phyloP scores from a whole-genome alignment of 768 basidiomycete species.

The Lactarius sp. region DNA sequence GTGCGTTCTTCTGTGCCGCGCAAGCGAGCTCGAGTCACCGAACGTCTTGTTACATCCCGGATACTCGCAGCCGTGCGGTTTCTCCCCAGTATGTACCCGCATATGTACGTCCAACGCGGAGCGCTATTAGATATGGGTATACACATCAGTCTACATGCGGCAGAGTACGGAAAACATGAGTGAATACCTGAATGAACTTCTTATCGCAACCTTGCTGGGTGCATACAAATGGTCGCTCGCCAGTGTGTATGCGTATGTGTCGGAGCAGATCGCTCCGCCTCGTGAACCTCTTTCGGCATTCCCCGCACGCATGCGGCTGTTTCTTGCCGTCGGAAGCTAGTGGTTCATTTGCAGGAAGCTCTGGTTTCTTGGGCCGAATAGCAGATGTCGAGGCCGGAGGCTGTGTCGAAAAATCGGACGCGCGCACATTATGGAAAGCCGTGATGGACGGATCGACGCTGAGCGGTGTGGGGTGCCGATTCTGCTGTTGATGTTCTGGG shows the following conservation, averaged over 20 bases:
- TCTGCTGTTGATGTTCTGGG: constrained; percentile 14
- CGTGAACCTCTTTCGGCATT: constrained; percentile 77
- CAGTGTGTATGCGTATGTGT: constrained; percentile 87
- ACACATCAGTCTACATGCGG: constrained; percentile 21
- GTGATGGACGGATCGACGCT: constrained; percentile 9
- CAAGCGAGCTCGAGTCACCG: constrained; percentile 87
- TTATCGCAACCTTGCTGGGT: constrained; percentile 72
- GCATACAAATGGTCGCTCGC: constrained; percentile 82
- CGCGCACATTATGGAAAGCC: constrained; percentile 7
- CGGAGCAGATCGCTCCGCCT: constrained; percentile 79
- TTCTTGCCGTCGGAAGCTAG: constrained; percentile 29
- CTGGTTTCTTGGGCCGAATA: constrained; percentile 18
- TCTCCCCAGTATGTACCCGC: constrained; percentile 90
- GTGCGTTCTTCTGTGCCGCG: constrained; percentile 85
- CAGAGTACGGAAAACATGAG: constrained; percentile 6
- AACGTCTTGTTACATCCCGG: constrained; percentile 84
- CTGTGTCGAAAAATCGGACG: background rate
- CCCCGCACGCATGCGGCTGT: constrained; percentile 58
- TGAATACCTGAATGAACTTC: constrained; percentile 81
- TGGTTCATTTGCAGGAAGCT: constrained; percentile 28
- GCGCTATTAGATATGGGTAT: constrained; percentile 43
- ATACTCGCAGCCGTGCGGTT: constrained; percentile 88
- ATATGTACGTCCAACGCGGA: constrained; percentile 86
- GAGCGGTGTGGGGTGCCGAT: constrained; percentile 5
- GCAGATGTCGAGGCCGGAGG: constrained; percentile 18